Conservation (phyloP, 768 basidiomycete species). For the Austroboletus eburneus region DNA sequence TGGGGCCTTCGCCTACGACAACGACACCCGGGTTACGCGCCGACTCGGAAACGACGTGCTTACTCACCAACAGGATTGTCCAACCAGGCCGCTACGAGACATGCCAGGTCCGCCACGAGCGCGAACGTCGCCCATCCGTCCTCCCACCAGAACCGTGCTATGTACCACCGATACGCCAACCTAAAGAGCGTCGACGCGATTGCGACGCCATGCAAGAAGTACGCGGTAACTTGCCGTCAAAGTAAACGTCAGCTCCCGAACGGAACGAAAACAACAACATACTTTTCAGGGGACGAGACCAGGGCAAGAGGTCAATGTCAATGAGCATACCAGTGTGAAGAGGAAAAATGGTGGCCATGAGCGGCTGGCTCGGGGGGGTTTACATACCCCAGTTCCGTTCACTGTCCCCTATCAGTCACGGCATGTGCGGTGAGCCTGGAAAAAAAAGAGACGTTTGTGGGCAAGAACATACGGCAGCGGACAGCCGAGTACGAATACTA, state of each 20-base stretch:
- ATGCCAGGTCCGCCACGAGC: constrained; percentile 13
- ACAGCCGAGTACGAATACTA: no score
- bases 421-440: no score
- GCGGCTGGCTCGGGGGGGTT: no score
- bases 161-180: constrained; percentile 18
- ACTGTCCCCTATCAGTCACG: no score
- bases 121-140: constrained; percentile 24
- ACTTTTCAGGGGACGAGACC: constrained; percentile 16
- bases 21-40: constrained; percentile 9
- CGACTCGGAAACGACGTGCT: neutral
- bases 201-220: constrained; percentile 17
- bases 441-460: no score
- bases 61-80: neutral
- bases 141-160: constrained; percentile 28
- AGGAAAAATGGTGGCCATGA: no score
- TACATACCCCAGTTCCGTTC: no score
- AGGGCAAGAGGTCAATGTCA: neutral
- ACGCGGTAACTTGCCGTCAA: constrained; percentile 11
- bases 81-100: constrained; percentile 11
- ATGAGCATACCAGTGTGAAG: no score
- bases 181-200: constrained; percentile 24
- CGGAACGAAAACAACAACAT: neutral
- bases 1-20: no score
- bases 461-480: no score
- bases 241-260: neutral